A percentile compares a stretch with the other conserved stretches of the same genome.
Conservation (phyloP, 148 eudicot genomes). For the Rhododendron mucronatum region DNA sequence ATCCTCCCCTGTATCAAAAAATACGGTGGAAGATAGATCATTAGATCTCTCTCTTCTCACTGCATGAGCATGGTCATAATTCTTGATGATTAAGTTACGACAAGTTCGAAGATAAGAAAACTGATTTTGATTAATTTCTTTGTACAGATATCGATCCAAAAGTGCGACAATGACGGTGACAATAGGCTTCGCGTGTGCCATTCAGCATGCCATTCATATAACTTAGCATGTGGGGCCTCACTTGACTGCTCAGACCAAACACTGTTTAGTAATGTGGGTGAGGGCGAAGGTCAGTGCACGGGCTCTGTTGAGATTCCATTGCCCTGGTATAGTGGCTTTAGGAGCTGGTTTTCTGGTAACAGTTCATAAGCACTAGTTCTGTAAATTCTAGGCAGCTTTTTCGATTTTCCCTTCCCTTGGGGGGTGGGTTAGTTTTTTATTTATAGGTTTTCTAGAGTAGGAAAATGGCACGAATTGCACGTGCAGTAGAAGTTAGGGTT, state of each 20-base stretch:
- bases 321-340: constrained; percentile 56
- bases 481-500: constrained; percentile 37
- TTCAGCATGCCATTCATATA: constrained; percentile 92
- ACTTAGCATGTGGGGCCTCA: constrained; percentile 86
- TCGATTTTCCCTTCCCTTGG: background rate
- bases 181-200: constrained; percentile 90
- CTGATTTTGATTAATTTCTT: background rate
- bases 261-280: constrained; percentile 71
- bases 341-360: constrained; percentile 26
- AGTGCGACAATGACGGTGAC: constrained; percentile 87
- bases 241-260: constrained; percentile 97
- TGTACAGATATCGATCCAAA: constrained; percentile 85
- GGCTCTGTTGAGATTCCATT: constrained; percentile 62
- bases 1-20: background rate
- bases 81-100: background rate
- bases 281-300: constrained; percentile 77
- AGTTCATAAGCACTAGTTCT: constrained; percentile 27
- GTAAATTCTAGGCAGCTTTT: constrained; percentile 53
- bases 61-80: background rate
- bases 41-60: background rate
- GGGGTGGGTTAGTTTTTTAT: constrained; percentile 23
- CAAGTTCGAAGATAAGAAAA: background rate
- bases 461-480: constrained; percentile 31
- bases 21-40: background rate
- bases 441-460: constrained; percentile 20